Conservation (phyloP, 345 rosid species). For the Eucalyptus lansdowneana region DNA sequence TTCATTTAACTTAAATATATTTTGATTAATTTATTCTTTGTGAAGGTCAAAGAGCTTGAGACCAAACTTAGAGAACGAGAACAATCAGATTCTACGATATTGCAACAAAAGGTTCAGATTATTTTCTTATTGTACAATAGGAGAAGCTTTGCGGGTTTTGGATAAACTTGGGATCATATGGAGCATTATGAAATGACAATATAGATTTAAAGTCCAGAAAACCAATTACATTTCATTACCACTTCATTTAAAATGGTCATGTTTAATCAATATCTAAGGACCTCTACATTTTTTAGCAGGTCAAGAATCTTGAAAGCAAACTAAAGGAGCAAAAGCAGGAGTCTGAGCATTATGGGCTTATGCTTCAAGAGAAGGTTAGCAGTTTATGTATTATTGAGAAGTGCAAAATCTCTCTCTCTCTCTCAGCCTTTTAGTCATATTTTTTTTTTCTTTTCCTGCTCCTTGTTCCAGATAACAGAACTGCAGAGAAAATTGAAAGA, state of each 20-base stretch:
- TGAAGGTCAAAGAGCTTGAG: conserved; percentile 70
- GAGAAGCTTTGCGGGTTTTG: background rate
- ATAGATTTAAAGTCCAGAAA: background rate
- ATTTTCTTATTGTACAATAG: background rate
- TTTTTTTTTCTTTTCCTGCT: background rate
- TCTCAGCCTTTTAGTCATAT: background rate
- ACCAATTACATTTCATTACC: background rate
- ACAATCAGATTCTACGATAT: conserved; percentile 35
- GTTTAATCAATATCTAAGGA: background rate
- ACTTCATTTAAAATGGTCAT: background rate
- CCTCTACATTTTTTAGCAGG: conserved; percentile 20
- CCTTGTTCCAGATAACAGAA: conserved; percentile 40
- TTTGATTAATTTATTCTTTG: background rate
- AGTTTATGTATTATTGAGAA: background rate
- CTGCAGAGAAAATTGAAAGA: conserved; percentile 50
- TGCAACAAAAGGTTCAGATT: conserved; percentile 45
- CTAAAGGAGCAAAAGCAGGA: conserved; percentile 49
- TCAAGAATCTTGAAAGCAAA: conserved; percentile 61
- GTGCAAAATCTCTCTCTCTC: background rate
- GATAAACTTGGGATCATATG: background rate
- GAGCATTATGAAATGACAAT: background rate
- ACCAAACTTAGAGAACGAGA: conserved; percentile 49
- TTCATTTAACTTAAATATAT: background rate
- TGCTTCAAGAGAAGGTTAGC: conserved; percentile 49
- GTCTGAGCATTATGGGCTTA: conserved; percentile 27